Percentiles rank a stretch among this genome's conserved stretches.
phyloP scores from a whole-genome alignment of 768 basidiomycete species.

The Kwoniella heveanensis region DNA sequence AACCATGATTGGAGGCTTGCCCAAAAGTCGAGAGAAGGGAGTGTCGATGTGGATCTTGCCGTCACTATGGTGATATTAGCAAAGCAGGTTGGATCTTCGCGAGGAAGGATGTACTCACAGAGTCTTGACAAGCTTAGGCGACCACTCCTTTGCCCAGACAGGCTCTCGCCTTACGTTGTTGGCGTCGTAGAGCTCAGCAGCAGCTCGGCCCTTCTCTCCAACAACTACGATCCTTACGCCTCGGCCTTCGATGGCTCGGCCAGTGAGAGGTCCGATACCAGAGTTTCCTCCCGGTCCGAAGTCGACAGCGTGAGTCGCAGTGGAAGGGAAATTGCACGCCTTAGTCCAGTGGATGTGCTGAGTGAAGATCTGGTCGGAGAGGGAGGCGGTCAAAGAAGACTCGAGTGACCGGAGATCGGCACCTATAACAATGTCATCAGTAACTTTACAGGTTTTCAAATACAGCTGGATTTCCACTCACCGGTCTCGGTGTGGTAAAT shows the following conservation, averaged over 20 bases:
- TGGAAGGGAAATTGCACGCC: slow-evolving; percentile 84
- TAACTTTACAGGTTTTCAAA: no score
- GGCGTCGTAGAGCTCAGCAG: slow-evolving; percentile 78
- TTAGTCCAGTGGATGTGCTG: slow-evolving; percentile 88
- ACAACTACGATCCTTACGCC: slow-evolving; percentile 86
- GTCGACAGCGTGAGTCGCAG: slow-evolving; percentile 91
- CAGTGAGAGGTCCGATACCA: slow-evolving; percentile 88
- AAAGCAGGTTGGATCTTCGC: background rate
- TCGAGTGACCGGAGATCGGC: slow-evolving; percentile 73
- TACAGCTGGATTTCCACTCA: slow-evolving; percentile 59
- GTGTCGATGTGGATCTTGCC: slow-evolving; percentile 92
- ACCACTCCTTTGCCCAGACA: slow-evolving; percentile 89
- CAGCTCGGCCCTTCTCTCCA: slow-evolving; percentile 87
- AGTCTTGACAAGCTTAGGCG: slow-evolving; percentile 82
- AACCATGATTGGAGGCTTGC: slow-evolving; percentile 98
- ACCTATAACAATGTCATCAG: slow-evolving; percentile 61
- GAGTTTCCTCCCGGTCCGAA: slow-evolving; percentile 94
- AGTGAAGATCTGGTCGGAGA: slow-evolving; percentile 92
- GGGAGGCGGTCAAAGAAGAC: slow-evolving; percentile 78
- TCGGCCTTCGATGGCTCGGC: slow-evolving; percentile 86
- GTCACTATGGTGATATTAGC: slow-evolving; percentile 63
- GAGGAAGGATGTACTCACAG: slow-evolving; percentile 62
- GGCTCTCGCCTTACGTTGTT: slow-evolving; percentile 71
- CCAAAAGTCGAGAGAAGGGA: slow-evolving; percentile 90
- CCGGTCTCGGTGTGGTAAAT: slow-evolving; percentile 94